These are phyloP conservation scores for Phalaenopsis hybrid DNA, from an alignment of 116 monocot genomes.

Conservation along the genomic window DNA sequence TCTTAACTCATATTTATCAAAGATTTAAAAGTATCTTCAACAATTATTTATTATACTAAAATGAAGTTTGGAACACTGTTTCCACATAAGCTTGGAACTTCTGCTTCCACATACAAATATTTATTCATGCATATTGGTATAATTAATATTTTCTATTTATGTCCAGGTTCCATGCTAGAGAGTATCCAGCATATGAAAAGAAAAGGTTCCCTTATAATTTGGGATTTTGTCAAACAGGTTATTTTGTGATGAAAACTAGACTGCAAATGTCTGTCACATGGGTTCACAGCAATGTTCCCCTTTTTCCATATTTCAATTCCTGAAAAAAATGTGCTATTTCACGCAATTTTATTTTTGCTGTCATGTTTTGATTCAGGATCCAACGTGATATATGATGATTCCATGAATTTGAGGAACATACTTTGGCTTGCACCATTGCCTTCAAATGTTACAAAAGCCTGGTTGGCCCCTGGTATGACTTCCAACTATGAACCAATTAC, in stretches of 20 bases:
- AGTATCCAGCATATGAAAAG: conserved; percentile 87
- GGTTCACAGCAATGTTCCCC: not conserved
- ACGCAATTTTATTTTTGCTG: not conserved
- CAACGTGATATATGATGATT: conserved; percentile 67
- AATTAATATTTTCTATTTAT: conserved; percentile 2
- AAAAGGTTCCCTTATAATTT: conserved; percentile 59
- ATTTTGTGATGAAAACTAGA: not conserved
- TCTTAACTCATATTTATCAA: not conserved
- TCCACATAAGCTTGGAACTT: not conserved
- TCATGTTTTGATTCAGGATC: conserved; percentile 56
- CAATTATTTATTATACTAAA: not conserved
- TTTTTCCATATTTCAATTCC: not conserved
- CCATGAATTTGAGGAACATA: conserved; percentile 85
- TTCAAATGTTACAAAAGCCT: conserved; percentile 49
- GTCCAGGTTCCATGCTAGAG: conserved; percentile 92
- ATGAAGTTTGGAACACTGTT: not conserved
- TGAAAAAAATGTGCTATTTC: not conserved
- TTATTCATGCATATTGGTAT: not conserved
- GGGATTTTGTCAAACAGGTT: conserved; percentile 88
- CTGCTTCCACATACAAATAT: not conserved
- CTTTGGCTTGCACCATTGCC: conserved; percentile 93
- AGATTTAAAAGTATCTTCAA: not conserved
- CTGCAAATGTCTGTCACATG: not conserved
- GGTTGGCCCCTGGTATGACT: conserved; percentile 70
- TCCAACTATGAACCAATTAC: conserved; percentile 1